These are phyloP conservation scores for Coemansia sp. DNA, from an alignment of 192 early-diverging fungal genomes.

Conservation along the genomic window DNA sequence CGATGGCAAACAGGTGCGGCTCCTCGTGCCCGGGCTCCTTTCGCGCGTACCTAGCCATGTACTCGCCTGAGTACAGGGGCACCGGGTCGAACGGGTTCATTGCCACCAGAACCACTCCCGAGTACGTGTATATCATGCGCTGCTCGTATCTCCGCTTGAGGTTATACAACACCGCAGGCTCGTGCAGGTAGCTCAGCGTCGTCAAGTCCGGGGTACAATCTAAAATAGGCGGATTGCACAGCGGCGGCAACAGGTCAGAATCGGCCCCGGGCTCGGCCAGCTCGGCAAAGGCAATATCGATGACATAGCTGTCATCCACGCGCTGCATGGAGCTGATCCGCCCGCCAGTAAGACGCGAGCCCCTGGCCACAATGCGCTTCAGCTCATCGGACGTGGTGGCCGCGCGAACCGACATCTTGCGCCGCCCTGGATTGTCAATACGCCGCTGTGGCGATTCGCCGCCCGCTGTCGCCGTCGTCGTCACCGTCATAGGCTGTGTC, in stretches of 20 bases:
- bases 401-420: slow-evolving; percentile 23
- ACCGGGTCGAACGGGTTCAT: slow-evolving; percentile 92
- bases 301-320: slow-evolving; percentile 31
- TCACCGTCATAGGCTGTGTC: neutral
- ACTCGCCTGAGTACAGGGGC: slow-evolving; percentile 79
- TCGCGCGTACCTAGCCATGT: slow-evolving; percentile 85
- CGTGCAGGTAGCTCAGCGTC: slow-evolving; percentile 88
- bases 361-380: slow-evolving; percentile 32
- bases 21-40: slow-evolving; percentile 63
- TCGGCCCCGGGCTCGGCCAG: slow-evolving; percentile 45
- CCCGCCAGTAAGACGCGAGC: slow-evolving; percentile 50
- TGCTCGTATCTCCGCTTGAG: slow-evolving; percentile 87
- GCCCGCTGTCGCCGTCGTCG: too few relatives aligned
- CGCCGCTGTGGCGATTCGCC: neutral
- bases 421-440: neutral
- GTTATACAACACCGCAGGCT: slow-evolving; percentile 91
- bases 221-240: slow-evolving; percentile 90
- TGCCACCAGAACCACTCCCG: slow-evolving; percentile 96
- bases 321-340: slow-evolving; percentile 37
- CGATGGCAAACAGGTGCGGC: slow-evolving; percentile 99
- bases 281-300: slow-evolving; percentile 43
- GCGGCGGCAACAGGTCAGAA: slow-evolving; percentile 67
- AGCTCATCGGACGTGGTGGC: slow-evolving; percentile 37
- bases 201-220: slow-evolving; percentile 88
- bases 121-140: slow-evolving; percentile 96